These are phyloP conservation scores for Phytophthora vignae DNA, from an alignment of 352 stramenopile genomes.

Conservation along the genomic window DNA sequence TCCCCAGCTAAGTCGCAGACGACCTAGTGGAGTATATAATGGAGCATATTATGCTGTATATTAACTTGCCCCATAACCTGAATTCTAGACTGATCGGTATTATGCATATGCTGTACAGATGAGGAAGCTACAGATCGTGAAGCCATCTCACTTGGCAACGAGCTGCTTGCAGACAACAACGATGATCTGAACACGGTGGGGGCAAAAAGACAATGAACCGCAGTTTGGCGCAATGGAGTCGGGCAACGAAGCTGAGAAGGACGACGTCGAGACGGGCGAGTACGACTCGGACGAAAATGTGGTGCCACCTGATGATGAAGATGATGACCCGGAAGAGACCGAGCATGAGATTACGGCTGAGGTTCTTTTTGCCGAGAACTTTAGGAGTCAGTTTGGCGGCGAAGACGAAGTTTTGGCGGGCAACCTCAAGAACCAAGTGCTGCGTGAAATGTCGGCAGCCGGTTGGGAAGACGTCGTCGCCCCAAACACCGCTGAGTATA, in stretches of 20 bases:
- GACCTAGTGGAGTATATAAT: constrained; percentile 18
- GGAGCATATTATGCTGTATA: constrained; percentile 12
- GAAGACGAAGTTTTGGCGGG: constrained; percentile 23
- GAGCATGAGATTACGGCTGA: no score
- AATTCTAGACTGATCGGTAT: neutral
- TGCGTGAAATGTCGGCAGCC: constrained; percentile 9
- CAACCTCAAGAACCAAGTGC: constrained; percentile 15
- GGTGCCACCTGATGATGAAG: no score
- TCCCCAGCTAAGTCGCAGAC: no score
- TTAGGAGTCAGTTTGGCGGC: constrained; percentile 12
- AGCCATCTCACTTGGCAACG: neutral
- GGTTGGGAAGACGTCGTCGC: constrained; percentile 20
- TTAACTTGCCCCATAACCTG: constrained; percentile 4
- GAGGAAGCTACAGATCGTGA: neutral
- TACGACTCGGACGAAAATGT: no score
- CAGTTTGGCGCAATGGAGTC: constrained; percentile 18
- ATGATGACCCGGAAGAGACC: no score
- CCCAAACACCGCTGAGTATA: constrained; percentile 1
- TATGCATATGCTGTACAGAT: no score
- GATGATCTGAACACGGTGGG: constrained; percentile 12
- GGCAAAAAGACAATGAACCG: neutral
- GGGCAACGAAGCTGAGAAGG: constrained; percentile 22
- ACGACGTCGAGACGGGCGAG: no score
- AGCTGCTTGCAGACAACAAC: constrained; percentile 6
- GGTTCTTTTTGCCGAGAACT: no score